Base-by-base conservation (phyloP, 2,329 filamentous ascomycete genomes). In the Albifimbria verrucaria region DNA sequence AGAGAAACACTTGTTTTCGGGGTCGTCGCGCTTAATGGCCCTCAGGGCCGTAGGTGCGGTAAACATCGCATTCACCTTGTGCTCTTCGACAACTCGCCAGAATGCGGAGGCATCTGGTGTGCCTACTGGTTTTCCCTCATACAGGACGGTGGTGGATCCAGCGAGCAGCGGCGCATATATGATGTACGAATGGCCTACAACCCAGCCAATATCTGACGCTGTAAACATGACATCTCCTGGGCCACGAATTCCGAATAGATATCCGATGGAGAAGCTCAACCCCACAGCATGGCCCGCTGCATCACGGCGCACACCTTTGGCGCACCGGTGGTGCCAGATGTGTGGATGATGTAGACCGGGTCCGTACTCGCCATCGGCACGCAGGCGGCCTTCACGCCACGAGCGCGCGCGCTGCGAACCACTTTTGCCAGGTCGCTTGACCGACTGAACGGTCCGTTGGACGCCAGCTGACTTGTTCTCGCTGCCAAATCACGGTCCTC, bases 111-210 rank as follows among this genome's bases (percentile, higher is more conserved):
- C 89, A 62, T 96, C 86, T 0, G 92, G 92, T 0, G 92, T 96
- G 4, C 92, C 92, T 12, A 96, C 79, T 0, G 92, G 92, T 60
- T 97, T 97, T n/a, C 92, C 93, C 72, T 97, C 92, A 68, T 92
- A 97, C 0, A 97, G 77, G 1, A 97, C 83, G 0, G 91, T 96
- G 1, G 92, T 87, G 2, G 92, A 92, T 5, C 92, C 92, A 1
- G 88, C 84, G 2, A 97, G 81, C 6, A 97, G 81, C 12, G 92
- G 92, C 4, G 85, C 92, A 65, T 97, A 97, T 12, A 96, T 77
- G 57, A 96, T 96, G 67, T 94, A 97, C 6, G 85, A 88, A 66
- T 92, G 71, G 17, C 71, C 71, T 10, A 73, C 71, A 6, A 75
- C 90, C 93, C 92, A 97, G 26, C 92, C 93, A 52, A 97, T 93